phyloP scores from a whole-genome alignment of 2,329 filamentous ascomycete species.

The Xylaria sp. region DNA sequence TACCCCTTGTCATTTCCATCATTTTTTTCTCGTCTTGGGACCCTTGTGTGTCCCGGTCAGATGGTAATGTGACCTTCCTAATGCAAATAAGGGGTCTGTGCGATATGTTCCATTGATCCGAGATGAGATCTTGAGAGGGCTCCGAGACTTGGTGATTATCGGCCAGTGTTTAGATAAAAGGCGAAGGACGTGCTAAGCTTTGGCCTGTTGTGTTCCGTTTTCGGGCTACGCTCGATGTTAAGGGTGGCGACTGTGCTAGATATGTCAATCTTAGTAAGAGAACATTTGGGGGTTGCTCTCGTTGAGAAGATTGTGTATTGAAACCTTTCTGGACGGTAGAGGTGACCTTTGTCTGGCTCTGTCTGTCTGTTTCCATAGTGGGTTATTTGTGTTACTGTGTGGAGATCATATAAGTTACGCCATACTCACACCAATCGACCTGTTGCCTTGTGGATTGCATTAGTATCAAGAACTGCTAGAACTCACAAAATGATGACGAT shows the following conservation, averaged over 20 bases:
- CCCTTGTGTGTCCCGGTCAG: conserved; percentile 8
- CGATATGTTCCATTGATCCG: not conserved
- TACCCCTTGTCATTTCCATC: not conserved
- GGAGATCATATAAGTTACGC: not conserved
- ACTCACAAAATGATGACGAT: not conserved
- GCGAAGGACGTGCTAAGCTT: not conserved
- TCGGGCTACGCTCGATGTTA: not conserved
- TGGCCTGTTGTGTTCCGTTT: not conserved
- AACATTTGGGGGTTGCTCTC: too few relatives aligned
- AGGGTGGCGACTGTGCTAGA: not conserved
- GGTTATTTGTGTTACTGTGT: not conserved
- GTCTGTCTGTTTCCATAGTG: not conserved
- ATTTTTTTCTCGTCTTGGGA: not conserved
- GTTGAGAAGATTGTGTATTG: not conserved
- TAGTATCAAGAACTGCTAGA: not conserved
- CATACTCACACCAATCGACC: too few relatives aligned
- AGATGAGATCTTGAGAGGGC: not conserved
- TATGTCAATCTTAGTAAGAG: not conserved
- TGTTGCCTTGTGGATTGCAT: not conserved
- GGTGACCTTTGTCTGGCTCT: not conserved
- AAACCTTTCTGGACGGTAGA: not conserved
- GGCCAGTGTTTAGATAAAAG: not conserved
- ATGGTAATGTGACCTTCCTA: conserved; percentile 33
- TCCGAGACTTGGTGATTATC: not conserved
- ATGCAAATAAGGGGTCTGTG: conserved; percentile 7